Base-by-base conservation (phyloP, 2,329 filamentous ascomycete genomes). In the Daldinia sp. region DNA sequence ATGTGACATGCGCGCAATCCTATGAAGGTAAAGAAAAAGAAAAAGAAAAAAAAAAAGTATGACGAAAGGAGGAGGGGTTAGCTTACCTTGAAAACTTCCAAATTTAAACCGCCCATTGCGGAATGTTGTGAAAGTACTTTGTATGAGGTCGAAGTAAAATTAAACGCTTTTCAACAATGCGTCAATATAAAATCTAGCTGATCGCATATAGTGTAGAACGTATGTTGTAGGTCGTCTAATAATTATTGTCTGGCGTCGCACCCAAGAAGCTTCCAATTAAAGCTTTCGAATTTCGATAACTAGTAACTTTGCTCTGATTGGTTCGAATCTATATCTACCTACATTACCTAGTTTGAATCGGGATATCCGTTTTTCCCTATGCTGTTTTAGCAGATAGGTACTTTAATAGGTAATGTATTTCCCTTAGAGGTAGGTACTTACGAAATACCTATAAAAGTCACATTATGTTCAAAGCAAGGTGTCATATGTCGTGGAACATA, bases 31-130 rank as follows among this genome's bases (percentile, higher is more conserved):
- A 30, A 30, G 30, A 7, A 3, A 54, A n/a, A n/a, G n/a, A n/a
- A n/a, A 55, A 35, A 15, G 13, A 30, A 4, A 37, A 58, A 46
- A 50, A 44, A 26, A 37, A 33, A 39, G 26, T 6, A 46, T 35
- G 28, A 15, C 37, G 20, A 42, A 18, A 23, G 15, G 39, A 58
- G 50, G 54, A 39, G 53, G 53, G 37, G 53, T 56, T 44, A 41
- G 23, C 26, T 18, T 6, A 96, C 95, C 85, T 98, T 98, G 87
- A 97, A 94, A 72, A 98, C 89, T 85, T 98, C 95, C 66, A 98
- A 88, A 80, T 97, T 98, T 30, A 94, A 88, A 60, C 94, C 93
- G 59, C 89, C 93, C 89, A 97, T 90, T 78, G 76, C 23, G 13
- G 35, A 12, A 39, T 39, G 13, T 13, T 13, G 35, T 39, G 5